Base-by-base conservation (phyloP, 345 rosid species). In the Brassica carinata region DNA sequence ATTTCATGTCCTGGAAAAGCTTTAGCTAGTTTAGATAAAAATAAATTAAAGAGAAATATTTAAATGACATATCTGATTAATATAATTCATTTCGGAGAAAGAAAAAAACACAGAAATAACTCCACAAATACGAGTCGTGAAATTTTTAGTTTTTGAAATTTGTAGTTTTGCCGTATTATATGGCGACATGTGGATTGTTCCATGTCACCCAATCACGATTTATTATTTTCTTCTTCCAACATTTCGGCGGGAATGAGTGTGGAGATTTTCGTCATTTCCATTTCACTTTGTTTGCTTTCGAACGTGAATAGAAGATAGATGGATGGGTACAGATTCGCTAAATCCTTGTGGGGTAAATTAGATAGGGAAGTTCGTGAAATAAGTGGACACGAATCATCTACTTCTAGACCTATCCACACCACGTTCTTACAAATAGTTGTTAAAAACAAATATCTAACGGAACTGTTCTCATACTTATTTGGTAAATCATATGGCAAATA, bases 341-440 rank as follows among this genome's bases (percentile, higher is more conserved):
- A 15, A 78, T 78, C 72, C 62, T 53, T 71, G 77, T 78, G 61
- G 77, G 76, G 72, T 72, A 26, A 53, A 26, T 26, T 26, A 72
- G 72, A 78, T 78, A 78, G 26, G 61, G 26, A 71, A 64, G 45
- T 36, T 64, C 72, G 31, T 36, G 66, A 71, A 71, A 64, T 72
- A 66, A 72, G n/a, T 78, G 81, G 81, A 78, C 48, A 78, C 18
- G 58, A 78, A 26, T 72, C 45, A 53, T 61, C 75, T 8, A 62
- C 36, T 66, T 69, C 80, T 69, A 43, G 19, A 29, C 15, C 74
- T 61, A 61, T 26, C 64, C 65, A 36, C 26, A 69, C 69, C 73
- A 57, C 38, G 23, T 55, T 9, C 7, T 7, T 55, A 55, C 62
- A 55, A 23, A 23, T 55, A 17, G 26, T 7, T 55, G 59, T 18